phyloP scores from a whole-genome alignment of 192 early-diverging fungal genomes.

The Hyaloraphidium curvatum region DNA sequence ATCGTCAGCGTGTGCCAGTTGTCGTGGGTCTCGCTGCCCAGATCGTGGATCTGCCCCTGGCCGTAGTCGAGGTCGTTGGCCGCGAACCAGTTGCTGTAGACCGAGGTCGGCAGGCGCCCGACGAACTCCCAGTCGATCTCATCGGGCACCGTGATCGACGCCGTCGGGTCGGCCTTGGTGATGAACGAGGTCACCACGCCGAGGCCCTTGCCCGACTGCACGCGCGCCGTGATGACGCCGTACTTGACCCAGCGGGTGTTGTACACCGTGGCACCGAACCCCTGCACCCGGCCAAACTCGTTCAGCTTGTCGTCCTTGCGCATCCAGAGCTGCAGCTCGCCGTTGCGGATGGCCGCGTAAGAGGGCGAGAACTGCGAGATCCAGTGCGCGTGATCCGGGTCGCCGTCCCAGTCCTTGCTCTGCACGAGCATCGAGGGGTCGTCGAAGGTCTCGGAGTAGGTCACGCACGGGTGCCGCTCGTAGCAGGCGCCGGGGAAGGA shows the following conservation, averaged over 20 bases:
- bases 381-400: constrained; percentile 20
- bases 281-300: constrained; percentile 22
- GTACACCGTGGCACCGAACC: constrained; percentile 34
- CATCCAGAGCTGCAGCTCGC: constrained; percentile 20
- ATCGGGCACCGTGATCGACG: constrained; percentile 35
- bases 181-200: constrained; percentile 43
- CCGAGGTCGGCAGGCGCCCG: constrained; percentile 22
- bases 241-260: constrained; percentile 34
- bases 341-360: constrained; percentile 21
- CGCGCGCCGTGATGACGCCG: constrained; percentile 30
- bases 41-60: constrained; percentile 20
- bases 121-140: constrained; percentile 53
- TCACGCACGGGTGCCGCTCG: constrained; percentile 21
- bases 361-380: constrained; percentile 33
- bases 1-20: constrained; percentile 32
- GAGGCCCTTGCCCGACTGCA: constrained; percentile 19
- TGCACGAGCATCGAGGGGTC: constrained; percentile 13
- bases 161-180: constrained; percentile 17
- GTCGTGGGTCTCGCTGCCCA: constrained; percentile 16
- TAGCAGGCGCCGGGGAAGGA: constrained; percentile 14
- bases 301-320: constrained; percentile 10
- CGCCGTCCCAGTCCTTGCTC: constrained; percentile 28
- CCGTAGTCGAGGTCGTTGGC: constrained; percentile 30
- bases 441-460: constrained; percentile 13
- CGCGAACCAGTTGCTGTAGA: constrained; percentile 44